Evolutionary conservation across 495 filamentous ascomycete genomes (phyloP), one percentile per base, ranked within the genome.

Genomic region (Aspergillus incahuasiensis): DNA sequence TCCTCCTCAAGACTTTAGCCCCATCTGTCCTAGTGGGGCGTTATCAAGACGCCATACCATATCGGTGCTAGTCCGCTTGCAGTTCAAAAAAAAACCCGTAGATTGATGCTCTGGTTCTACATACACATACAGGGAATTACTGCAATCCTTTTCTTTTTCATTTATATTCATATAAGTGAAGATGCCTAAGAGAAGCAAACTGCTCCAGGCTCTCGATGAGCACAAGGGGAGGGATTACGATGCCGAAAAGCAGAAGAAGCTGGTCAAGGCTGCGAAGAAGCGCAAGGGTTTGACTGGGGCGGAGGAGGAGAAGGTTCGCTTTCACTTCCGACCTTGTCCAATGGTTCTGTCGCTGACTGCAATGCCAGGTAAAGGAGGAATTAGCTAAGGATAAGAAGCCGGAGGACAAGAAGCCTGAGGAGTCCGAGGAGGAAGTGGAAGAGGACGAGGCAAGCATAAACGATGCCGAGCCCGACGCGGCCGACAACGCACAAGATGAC

Each of bases 201-300:
- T 88, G 19, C 75, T 84, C 55, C 72, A 80, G 59, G 86, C 86
- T 32, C 77, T 90, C 7, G 82, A 84, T 59, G 79, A 82, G 51
- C 82, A 88, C 59, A 80, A 85, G 65, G 83, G 86, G 43, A 74
- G 81, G 15, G 82, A 91, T 58, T 83, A 86, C 60, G 82, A 84
- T 48, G 79, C 85, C 54, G 77, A 89, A 68, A 82, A 84, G 58
- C 81, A 84, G 68, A 82, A 80, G 70, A 86, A 82, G 61, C 57
- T 75, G 58, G 70, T 75, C 24, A 82, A 83, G 63, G 67, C 77
- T 51, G 74, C 69, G 32, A 76, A 79, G 61, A 79, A 79, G 68
- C 77, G 75, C 57, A 80, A 79, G 64, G 73, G 72, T 58, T 68
- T 73, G 54, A 79, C 64, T 52, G 56, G 56, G 55, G 68, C 65